Evolutionary conservation across 2,329 filamentous ascomycete genomes (phyloP), one percentile per base, ranked within the genome.

Genomic region (Blumeriella jaapii): DNA sequence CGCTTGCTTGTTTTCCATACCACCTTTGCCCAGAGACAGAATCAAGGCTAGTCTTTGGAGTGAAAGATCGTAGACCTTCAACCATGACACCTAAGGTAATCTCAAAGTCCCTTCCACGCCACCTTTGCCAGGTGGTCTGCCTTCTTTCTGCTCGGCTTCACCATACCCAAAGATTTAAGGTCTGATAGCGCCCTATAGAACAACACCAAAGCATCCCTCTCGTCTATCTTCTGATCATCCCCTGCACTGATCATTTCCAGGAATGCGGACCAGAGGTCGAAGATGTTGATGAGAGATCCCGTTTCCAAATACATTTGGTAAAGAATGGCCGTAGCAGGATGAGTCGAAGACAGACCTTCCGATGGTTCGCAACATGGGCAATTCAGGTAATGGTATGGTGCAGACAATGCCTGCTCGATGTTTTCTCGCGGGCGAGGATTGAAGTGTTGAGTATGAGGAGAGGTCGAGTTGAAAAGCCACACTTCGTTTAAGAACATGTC

Each of bases 141-240:
- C 66, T 93, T 94, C 66, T 87, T 94, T 60, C 80, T 82, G 53
- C 81, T 96, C 42, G 71, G 69, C 63, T 91, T 95, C 42, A 96
- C 70, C 60, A 95, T 80, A 6, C 91, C 91, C 51, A 98, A 66
- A 35, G 78, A 73, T 57, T 78, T 80, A 55, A 98, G 59, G 58
- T 98, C 91, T 1, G 89, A 84, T 43, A 96, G 59, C 4, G 74
- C 82, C 41, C 77, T 71, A 58, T 95, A 95, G 59, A 96, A 98
- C 60, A 82, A 61, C 26, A 85, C 75, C 60, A 85, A 66, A 6
- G 67, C 69, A 29, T 65, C 67, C 45, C 71, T 63, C 55, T 77
- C 71, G 10, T 62, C 60, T 7, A 59, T 59, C 2, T 64, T 62
- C 1, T 47, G 42, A 8, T 48, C 50, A 8, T 52, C 58, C 28